A percentile compares a stretch with the other conserved stretches of the same genome.
Evolutionary conservation across 192 early-diverging fungal species (phyloP).

Genomic region (Radiomyces spectabilis): DNA sequence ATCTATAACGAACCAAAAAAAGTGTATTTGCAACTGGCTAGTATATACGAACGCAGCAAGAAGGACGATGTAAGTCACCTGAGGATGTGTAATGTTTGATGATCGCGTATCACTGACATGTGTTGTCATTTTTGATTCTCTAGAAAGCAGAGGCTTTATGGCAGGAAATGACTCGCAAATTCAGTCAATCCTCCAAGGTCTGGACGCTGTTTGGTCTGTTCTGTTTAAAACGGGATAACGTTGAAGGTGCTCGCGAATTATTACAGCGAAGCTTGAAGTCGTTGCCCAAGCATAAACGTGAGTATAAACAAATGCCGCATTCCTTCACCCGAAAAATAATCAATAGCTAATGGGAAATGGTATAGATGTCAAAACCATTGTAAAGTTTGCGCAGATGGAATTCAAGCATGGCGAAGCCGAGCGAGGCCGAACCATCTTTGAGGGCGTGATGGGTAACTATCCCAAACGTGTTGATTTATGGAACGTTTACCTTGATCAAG

Average conservation of each 20-base stretch:
- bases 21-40: conserved; percentile 78
- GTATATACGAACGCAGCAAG: conserved; percentile 83
- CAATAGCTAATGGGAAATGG: no score
- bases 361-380: conserved; percentile 79
- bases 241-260: conserved; percentile 72
- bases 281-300: conserved; percentile 90
- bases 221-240: conserved; percentile 64
- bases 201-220: conserved; percentile 86
- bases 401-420: conserved; percentile 96
- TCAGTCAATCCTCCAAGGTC: conserved; percentile 82
- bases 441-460: conserved; percentile 87
- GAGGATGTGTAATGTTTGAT: no score
- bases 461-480: conserved; percentile 94
- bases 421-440: conserved; percentile 95
- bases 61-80: conserved; percentile 54
- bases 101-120: background rate
- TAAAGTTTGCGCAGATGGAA: conserved; percentile 95
- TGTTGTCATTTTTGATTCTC: background rate
- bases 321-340: background rate
- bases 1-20: conserved; percentile 85
- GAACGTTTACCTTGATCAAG: conserved; percentile 97
- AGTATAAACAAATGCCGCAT: conserved; percentile 9
- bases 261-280: conserved; percentile 73
- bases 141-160: conserved; percentile 28
- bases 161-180: conserved; percentile 72